A percentile compares a stretch with the other conserved stretches of the same genome.
phyloP scores from a whole-genome alignment of 2,329 filamentous ascomycete genomes.

The Sclerotinia trifoliorum region DNA sequence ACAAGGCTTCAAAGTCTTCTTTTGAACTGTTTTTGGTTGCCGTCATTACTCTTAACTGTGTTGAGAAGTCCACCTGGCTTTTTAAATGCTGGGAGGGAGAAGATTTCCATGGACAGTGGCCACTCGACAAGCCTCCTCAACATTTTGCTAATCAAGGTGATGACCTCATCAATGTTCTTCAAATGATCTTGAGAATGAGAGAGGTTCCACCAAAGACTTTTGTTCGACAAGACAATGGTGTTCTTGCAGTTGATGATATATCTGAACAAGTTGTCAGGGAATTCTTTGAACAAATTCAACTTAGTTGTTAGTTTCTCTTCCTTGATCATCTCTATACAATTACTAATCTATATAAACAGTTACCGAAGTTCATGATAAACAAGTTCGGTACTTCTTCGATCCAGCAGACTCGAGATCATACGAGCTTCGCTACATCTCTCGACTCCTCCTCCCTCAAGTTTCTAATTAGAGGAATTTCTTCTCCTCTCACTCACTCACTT shows the following conservation, averaged over 20 bases:
- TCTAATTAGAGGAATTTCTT: not conserved
- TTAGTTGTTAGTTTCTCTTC: conserved; percentile 53
- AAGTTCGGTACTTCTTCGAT: conserved; percentile 36
- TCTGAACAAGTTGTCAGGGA: conserved; percentile 44
- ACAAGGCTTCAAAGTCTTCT: conserved; percentile 50
- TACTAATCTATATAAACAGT: conserved; percentile 30
- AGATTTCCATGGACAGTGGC: conserved; percentile 53
- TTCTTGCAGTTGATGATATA: conserved; percentile 39
- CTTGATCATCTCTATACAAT: not conserved
- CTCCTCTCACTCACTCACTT: not conserved
- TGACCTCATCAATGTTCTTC: conserved; percentile 56
- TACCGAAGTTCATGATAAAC: conserved; percentile 37
- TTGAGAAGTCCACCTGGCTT: conserved; percentile 67
- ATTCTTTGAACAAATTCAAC: conserved; percentile 56
- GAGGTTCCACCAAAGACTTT: conserved; percentile 56
- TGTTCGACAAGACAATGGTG: conserved; percentile 46
- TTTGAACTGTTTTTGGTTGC: conserved; percentile 62
- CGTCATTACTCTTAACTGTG: conserved; percentile 62
- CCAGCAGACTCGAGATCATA: conserved; percentile 48
- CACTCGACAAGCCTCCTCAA: conserved; percentile 56
- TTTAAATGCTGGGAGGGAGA: conserved; percentile 68
- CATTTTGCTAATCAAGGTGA: conserved; percentile 59
- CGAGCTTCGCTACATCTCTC: conserved; percentile 51
- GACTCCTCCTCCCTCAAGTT: conserved; percentile 44
- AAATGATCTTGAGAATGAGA: conserved; percentile 61